A percentile compares a stretch with the other conserved stretches of the same genome.
phyloP scores from a whole-genome alignment of 768 basidiomycete genomes.

The Phaffia australis region DNA sequence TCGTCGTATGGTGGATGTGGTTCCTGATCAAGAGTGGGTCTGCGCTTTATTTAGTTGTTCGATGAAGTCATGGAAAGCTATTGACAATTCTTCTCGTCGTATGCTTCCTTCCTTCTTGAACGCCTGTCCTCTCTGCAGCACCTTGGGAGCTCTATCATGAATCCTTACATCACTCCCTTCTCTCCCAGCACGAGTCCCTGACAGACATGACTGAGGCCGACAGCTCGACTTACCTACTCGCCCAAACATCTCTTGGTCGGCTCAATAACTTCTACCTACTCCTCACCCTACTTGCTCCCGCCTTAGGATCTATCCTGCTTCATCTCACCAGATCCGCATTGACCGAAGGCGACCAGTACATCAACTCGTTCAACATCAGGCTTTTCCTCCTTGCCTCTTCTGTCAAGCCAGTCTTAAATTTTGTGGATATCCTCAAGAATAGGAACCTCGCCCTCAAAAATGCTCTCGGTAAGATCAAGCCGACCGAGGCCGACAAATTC shows the following conservation, averaged over 20 bases:
- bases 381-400: conserved; percentile 31
- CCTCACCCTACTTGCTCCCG: conserved; percentile 29
- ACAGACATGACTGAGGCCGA: neutral
- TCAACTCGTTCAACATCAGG: conserved; percentile 31
- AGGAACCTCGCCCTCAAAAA: conserved; percentile 29
- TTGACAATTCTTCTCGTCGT: neutral
- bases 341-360: conserved; percentile 29
- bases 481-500: conserved; percentile 28
- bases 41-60: neutral
- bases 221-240: conserved; percentile 9
- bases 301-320: conserved; percentile 25
- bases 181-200: conserved; percentile 11
- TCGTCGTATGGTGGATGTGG: conserved; percentile 33
- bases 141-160: conserved; percentile 36
- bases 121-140: conserved; percentile 15
- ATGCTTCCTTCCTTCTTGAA: neutral
- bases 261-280: conserved; percentile 28
- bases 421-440: conserved; percentile 28
- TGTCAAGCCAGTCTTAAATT: conserved; percentile 31
- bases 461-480: conserved; percentile 28
- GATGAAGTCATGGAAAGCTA: too few relatives aligned
- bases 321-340: conserved; percentile 26
- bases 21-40: conserved; percentile 33
- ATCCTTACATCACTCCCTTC: conserved; percentile 29
- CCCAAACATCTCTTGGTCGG: conserved; percentile 25